Base-by-base conservation (phyloP, 257 asterid species). In the Fraxinus pennsylvanica region DNA sequence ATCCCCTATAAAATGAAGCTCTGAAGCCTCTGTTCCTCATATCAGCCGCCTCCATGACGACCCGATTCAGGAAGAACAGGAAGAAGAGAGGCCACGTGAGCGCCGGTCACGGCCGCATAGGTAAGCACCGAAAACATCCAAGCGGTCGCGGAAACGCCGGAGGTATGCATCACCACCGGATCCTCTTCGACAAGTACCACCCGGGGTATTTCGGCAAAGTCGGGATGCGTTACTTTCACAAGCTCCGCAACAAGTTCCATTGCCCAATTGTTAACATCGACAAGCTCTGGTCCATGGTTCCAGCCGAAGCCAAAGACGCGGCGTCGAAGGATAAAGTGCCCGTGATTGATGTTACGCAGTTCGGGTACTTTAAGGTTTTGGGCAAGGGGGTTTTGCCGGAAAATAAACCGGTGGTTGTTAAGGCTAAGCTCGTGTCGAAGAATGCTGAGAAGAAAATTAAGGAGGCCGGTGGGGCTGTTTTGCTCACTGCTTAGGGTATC, bases 101-200 rank as follows among this genome's bases (percentile, higher is more conserved):
- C 81, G 85, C 85, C 61, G 84, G 65, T 19, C 65, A 54, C 4
- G 65, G 65, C 12, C 65, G 65, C 9, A 54, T 54, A 12, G 65
- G 65, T 1, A 81, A 81, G 39, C 81, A 76, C 79, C 81, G 79
- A 22, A 81, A 81, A 69, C 84, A 81, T 2, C 84, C 81, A 22
- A 81, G 84, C 3, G 84, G 85, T 0, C 79, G 85, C 12, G 85
- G 82, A 68, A 81, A 81, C 73, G 85, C 81, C 54, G 81, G 84
- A 1, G 84, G 84, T 1, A 65, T 81, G 81, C 84, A 77, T 68
- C 85, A 81, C 82, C 85, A 82, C 74, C 85, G 85, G 52, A 82
- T 82, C 72, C 85, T 82, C 33, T 82, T 82, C 78, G 85, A 82
- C 82, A 82, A 82, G 45, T 82, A 82, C 71, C 85, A 82, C 33